Percentiles rank a stretch among this genome's conserved stretches.
These are phyloP conservation scores for Cynara cardunculus DNA, from an alignment of 129 eudicot species.

Conservation along the genomic window DNA sequence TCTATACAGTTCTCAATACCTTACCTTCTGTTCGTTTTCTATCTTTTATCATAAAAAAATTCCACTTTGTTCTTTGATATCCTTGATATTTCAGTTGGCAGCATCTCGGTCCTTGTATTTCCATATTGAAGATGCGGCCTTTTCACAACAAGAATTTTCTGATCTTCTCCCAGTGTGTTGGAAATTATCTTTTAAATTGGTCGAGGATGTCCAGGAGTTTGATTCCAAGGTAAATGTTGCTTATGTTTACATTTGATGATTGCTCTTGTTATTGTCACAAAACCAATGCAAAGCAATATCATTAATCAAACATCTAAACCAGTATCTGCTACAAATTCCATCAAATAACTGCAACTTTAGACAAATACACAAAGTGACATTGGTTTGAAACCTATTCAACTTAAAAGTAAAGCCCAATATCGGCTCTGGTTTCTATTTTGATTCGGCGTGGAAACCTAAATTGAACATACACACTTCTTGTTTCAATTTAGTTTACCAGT, in stretches of 20 bases:
- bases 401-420: too few relatives aligned
- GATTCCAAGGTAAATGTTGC: conserved; percentile 73
- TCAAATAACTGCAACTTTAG: background rate
- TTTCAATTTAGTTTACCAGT: background rate
- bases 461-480: background rate
- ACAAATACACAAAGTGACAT: background rate
- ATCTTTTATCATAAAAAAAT: background rate
- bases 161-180: conserved; percentile 92
- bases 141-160: conserved; percentile 74
- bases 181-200: conserved; percentile 76
- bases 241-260: background rate
- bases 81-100: conserved; percentile 61
- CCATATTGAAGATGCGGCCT: conserved; percentile 93
- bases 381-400: too few relatives aligned
- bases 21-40: conserved; percentile 8
- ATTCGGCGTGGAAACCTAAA: background rate
- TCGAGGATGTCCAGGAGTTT: conserved; percentile 89
- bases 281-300: background rate
- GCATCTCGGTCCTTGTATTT: conserved; percentile 81
- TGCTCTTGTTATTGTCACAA: background rate
- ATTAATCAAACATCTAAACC: background rate
- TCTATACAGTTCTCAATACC: background rate
- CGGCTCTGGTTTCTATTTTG: too few relatives aligned
- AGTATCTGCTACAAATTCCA: background rate
- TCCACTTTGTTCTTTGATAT: background rate